These are phyloP conservation scores for Pyrenophora graminea DNA, from an alignment of 2,329 filamentous ascomycete genomes.

Conservation along the genomic window DNA sequence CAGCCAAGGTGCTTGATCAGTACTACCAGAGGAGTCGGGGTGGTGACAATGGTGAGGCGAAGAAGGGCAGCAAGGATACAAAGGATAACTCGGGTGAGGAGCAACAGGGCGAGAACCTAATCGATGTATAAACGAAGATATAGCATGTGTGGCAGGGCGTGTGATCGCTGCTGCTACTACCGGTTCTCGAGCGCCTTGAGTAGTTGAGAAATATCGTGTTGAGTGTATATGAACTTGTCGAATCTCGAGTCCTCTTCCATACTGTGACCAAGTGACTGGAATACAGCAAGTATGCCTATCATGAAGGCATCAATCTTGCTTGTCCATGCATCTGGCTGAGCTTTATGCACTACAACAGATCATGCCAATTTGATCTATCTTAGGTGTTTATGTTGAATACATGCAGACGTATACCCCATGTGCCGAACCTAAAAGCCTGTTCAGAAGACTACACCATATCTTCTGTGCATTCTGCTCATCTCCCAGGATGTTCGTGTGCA, in stretches of 20 bases:
- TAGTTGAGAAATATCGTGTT: constrained; percentile 20
- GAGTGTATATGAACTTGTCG: constrained; percentile 27
- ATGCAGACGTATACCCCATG: too few relatives aligned
- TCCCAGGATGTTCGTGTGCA: too few relatives aligned
- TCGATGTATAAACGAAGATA: constrained; percentile 40
- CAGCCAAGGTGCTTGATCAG: constrained; percentile 58
- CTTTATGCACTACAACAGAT: too few relatives aligned
- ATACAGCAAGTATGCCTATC: neutral
- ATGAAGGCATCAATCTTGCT: too few relatives aligned
- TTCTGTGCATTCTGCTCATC: too few relatives aligned
- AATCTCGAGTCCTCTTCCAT: neutral
- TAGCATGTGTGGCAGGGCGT: constrained; percentile 5
- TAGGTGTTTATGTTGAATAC: too few relatives aligned
- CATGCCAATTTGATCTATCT: too few relatives aligned
- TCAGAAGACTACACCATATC: too few relatives aligned
- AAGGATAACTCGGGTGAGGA: constrained; percentile 48
- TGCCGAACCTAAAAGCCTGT: too few relatives aligned
- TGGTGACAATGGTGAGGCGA: constrained; percentile 43
- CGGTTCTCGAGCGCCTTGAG: constrained; percentile 18
- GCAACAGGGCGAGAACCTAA: constrained; percentile 45
- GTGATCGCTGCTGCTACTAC: constrained; percentile 7
- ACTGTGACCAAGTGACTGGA: neutral
- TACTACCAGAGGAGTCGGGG: constrained; percentile 54
- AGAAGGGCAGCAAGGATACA: constrained; percentile 47
- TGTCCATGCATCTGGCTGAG: too few relatives aligned